phyloP scores from a whole-genome alignment of 2,329 filamentous ascomycete genomes.

The Apiospora saccharicola region DNA sequence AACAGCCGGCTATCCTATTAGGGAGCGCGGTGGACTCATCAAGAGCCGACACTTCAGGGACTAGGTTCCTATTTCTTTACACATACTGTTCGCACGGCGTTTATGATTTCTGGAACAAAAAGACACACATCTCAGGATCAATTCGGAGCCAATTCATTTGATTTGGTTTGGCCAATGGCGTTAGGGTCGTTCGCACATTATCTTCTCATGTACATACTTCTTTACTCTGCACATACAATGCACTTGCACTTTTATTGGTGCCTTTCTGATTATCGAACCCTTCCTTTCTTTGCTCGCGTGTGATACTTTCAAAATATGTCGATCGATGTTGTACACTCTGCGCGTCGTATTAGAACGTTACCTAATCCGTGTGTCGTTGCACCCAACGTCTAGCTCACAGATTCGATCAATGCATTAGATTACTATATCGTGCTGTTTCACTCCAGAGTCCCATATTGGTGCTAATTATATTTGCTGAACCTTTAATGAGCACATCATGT shows the following conservation, averaged over 20 bases:
- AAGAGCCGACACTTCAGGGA: constrained; percentile 12
- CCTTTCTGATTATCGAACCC: neutral
- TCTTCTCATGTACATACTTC: constrained; percentile 14
- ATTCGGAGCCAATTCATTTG: neutral
- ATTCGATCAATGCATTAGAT: neutral
- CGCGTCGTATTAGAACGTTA: too few relatives aligned
- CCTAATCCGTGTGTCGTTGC: neutral
- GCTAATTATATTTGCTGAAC: neutral
- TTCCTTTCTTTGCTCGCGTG: neutral
- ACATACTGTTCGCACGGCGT: neutral
- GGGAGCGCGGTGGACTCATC: neutral
- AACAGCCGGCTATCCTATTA: neutral
- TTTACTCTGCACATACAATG: neutral
- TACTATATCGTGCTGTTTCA: neutral
- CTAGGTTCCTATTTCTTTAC: neutral
- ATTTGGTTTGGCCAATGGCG: neutral
- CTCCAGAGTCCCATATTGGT: neutral
- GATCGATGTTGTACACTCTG: neutral
- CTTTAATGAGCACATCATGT: neutral
- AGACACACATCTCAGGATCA: neutral
- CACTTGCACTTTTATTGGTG: constrained; percentile 4
- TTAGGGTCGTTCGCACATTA: neutral
- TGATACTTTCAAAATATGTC: neutral
- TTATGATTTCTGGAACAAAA: neutral
- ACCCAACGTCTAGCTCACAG: neutral